Evolutionary conservation across 1,284 basidiomycete species (phyloP).

Genomic region (Heterobasidion occidentale): DNA sequence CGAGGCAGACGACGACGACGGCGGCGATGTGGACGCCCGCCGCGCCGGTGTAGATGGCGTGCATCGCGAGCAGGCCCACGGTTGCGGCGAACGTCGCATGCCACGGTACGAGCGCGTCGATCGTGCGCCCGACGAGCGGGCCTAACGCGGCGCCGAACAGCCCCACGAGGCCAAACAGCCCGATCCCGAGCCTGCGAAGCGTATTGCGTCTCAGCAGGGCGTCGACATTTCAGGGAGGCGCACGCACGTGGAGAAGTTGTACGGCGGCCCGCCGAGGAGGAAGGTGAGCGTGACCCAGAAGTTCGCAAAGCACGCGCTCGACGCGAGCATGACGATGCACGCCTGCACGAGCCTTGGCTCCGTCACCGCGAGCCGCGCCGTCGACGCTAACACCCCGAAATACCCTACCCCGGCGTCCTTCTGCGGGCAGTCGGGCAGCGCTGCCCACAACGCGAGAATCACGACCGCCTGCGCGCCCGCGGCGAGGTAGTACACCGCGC

Average conservation of each 20-base stretch:
- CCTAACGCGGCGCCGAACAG: conserved; percentile 36
- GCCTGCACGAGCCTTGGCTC: conserved; percentile 45
- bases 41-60: conserved; percentile 35
- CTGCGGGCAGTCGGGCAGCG: conserved; percentile 40
- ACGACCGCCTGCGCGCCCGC: conserved; percentile 30
- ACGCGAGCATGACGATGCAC: conserved; percentile 30
- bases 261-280: conserved; percentile 39
- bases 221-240: background rate
- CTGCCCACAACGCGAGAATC: conserved; percentile 28
- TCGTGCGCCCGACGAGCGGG: conserved; percentile 39
- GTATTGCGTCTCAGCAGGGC: no score
- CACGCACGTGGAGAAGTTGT: conserved; percentile 25
- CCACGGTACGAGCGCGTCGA: conserved; percentile 47
- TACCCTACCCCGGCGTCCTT: conserved; percentile 35
- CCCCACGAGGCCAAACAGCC: conserved; percentile 51
- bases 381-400: conserved; percentile 34
- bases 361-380: conserved; percentile 38
- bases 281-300: conserved; percentile 47
- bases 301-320: conserved; percentile 22
- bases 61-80: conserved; percentile 22
- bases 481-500: conserved; percentile 38
- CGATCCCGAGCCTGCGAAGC: conserved; percentile 34
- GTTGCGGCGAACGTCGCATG: conserved; percentile 35
- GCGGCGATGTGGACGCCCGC: conserved; percentile 37
- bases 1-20: conserved; percentile 35